Evolutionary conservation across 495 filamentous ascomycete species (phyloP).

Genomic region (Xylaria bambusicola): DNA sequence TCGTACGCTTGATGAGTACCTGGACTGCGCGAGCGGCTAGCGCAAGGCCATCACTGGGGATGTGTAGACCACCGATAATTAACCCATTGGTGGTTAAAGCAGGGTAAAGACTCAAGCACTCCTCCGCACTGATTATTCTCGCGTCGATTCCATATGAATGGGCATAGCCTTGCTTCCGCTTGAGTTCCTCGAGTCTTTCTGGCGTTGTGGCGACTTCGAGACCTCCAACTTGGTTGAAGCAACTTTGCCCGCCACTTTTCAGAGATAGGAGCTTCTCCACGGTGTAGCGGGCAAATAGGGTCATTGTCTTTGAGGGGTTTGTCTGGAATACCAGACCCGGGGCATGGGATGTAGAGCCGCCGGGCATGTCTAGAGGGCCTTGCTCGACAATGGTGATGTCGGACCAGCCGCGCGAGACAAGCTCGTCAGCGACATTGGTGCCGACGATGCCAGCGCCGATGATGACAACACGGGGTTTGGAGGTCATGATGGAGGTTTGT

Average conservation of each 20-base stretch:
- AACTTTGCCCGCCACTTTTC: slow-evolving; percentile 34
- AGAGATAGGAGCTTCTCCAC: slow-evolving; percentile 47
- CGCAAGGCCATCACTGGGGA: slow-evolving; percentile 54
- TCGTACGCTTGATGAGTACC: slow-evolving; percentile 50
- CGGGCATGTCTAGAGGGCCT: slow-evolving; percentile 52
- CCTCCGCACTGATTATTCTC: slow-evolving; percentile 42
- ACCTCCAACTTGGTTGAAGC: slow-evolving; percentile 55
- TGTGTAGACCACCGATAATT: slow-evolving; percentile 51
- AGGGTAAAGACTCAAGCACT: slow-evolving; percentile 48
- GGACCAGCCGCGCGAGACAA: slow-evolving; percentile 51
- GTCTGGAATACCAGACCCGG: slow-evolving; percentile 57
- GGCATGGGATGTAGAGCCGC: slow-evolving; percentile 56
- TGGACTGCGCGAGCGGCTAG: slow-evolving; percentile 52
- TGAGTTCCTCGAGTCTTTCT: slow-evolving; percentile 50
- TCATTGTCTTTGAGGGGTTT: slow-evolving; percentile 53
- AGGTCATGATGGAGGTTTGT: slow-evolving; percentile 18
- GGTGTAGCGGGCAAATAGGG: slow-evolving; percentile 49
- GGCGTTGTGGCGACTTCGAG: slow-evolving; percentile 54
- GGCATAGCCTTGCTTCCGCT: slow-evolving; percentile 54
- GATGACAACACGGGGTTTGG: slow-evolving; percentile 44
- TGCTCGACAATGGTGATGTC: slow-evolving; percentile 58
- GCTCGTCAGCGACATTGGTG: slow-evolving; percentile 55
- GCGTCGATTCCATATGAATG: slow-evolving; percentile 51
- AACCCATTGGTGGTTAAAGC: slow-evolving; percentile 42
- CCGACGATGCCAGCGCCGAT: slow-evolving; percentile 58